These are phyloP conservation scores for Tricholoma sp. DNA, from an alignment of 768 basidiomycete species.

Conservation along the genomic window DNA sequence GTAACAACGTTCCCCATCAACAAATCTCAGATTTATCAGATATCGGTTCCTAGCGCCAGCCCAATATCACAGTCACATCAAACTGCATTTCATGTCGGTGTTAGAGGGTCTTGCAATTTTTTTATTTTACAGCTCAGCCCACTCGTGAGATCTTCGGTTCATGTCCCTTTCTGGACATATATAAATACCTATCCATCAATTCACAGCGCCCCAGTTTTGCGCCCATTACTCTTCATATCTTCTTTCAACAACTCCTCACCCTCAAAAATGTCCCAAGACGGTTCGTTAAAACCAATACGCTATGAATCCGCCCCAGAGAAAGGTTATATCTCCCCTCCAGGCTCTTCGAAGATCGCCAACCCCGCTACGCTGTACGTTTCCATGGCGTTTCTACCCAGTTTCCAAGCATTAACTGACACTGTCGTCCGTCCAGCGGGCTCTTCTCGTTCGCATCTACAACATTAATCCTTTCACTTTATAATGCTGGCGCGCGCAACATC, in stretches of 20 bases:
- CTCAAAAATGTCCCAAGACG: background rate
- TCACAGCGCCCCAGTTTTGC: background rate
- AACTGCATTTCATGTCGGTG: background rate
- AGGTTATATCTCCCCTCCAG: constrained; percentile 17
- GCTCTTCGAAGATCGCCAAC: constrained; percentile 44
- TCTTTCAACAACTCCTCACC: background rate
- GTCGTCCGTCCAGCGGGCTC: constrained; percentile 52
- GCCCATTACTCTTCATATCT: background rate
- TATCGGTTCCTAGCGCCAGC: background rate
- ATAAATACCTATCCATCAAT: background rate
- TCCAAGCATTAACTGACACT: background rate
- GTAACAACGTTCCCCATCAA: background rate
- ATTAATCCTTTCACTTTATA: constrained; percentile 73
- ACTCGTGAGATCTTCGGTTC: no score
- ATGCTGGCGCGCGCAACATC: constrained; percentile 50
- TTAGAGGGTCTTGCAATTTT: background rate
- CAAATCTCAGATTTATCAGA: background rate
- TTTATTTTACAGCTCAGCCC: no score
- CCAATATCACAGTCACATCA: background rate
- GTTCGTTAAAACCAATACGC: background rate
- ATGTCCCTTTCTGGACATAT: background rate
- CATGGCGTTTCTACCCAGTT: background rate
- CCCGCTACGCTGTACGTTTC: constrained; percentile 51
- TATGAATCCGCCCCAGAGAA: constrained; percentile 6
- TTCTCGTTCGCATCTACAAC: constrained; percentile 84